Conservation (phyloP, 257 asterid genomes). For the Scutellaria galericulata region DNA sequence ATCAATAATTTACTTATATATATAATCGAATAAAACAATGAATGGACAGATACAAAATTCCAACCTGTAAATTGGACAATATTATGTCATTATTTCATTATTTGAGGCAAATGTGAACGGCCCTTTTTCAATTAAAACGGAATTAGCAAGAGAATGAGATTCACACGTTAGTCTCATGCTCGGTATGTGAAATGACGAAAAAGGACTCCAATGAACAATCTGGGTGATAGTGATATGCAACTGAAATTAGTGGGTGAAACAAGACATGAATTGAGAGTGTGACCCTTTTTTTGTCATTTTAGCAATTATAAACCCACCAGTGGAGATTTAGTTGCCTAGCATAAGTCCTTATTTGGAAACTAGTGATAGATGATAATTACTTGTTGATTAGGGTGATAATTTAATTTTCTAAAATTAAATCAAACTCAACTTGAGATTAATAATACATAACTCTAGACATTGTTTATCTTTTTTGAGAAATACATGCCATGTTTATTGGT, state of each 20-base stretch:
- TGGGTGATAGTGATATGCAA: constrained; percentile 10
- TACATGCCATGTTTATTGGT: no score
- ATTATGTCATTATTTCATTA: constrained; percentile 8
- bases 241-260: not conserved
- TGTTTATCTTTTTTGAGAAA: no score
- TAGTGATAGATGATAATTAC: no score
- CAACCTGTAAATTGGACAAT: not conserved
- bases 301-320: not conserved
- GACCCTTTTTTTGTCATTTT: not conserved
- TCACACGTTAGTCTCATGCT: not conserved
- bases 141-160: constrained; percentile 19
- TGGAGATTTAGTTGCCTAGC: not conserved
- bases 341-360: no score
- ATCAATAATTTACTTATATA: no score
- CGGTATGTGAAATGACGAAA: constrained; percentile 6
- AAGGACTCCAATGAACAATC: not conserved
- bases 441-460: no score
- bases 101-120: constrained; percentile 22
- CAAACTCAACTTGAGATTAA: no score
- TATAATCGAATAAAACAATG: no score
- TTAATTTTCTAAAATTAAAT: no score
- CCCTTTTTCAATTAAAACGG: not conserved
- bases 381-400: no score
- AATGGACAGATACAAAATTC: not conserved
- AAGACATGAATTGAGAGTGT: constrained; percentile 15